Percentiles rank a stretch among this genome's conserved stretches.
Evolutionary conservation across 768 basidiomycete genomes (phyloP).

Genomic region (Lyophyllum decastes): DNA sequence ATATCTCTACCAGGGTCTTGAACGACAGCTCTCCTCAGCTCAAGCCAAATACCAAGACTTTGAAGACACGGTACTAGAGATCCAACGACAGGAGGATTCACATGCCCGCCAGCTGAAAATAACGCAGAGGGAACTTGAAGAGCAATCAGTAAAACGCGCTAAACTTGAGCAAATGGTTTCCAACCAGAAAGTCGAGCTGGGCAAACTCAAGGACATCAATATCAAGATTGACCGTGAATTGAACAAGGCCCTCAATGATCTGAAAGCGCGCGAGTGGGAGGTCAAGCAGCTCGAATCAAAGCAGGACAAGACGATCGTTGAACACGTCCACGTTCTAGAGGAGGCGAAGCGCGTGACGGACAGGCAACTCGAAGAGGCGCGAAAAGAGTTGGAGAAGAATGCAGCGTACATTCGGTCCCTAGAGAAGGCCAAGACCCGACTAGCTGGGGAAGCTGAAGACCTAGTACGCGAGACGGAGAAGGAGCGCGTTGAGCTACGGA

Average conservation of each 20-base stretch:
- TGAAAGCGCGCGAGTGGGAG: slow-evolving; percentile 84
- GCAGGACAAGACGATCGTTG: slow-evolving; percentile 98
- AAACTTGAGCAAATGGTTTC: slow-evolving; percentile 71
- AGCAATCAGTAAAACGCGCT: slow-evolving; percentile 69
- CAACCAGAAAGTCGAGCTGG: slow-evolving; percentile 69
- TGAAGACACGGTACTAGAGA: slow-evolving; percentile 84
- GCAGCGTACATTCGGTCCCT: slow-evolving; percentile 80
- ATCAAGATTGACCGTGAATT: slow-evolving; percentile 77
- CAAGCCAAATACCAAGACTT: slow-evolving; percentile 81
- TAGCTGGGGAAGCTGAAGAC: slow-evolving; percentile 84
- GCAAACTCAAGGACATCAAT: slow-evolving; percentile 66
- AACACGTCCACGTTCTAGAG: slow-evolving; percentile 95
- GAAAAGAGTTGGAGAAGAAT: slow-evolving; percentile 74
- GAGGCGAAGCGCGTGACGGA: slow-evolving; percentile 96
- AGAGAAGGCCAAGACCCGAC: slow-evolving; percentile 75
- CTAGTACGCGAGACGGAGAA: slow-evolving; percentile 70
- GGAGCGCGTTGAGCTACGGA: slow-evolving; percentile 64
- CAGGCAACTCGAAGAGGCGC: slow-evolving; percentile 82
- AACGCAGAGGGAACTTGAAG: slow-evolving; percentile 69
- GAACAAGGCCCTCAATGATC: slow-evolving; percentile 76
- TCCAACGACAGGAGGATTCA: slow-evolving; percentile 79
- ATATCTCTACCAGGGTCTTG: slow-evolving; percentile 53
- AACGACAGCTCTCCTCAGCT: slow-evolving; percentile 71
- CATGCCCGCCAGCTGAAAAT: slow-evolving; percentile 74
- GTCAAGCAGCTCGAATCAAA: slow-evolving; percentile 82